These are phyloP conservation scores for Brettanomyces custersianus DNA, from an alignment of 805 yeast species.

Conservation along the genomic window DNA sequence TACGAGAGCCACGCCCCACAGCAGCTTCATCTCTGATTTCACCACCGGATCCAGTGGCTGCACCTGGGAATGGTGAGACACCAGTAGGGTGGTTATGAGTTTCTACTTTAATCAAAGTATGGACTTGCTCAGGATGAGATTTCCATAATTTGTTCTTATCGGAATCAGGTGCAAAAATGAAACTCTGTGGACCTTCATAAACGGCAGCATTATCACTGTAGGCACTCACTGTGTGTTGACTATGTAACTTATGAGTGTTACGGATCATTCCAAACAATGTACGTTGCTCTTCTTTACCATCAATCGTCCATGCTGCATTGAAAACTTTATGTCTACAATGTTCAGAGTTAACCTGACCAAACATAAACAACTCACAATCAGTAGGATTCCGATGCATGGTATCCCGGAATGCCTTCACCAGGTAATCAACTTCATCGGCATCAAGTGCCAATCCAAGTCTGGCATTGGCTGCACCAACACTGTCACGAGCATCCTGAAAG, in stretches of 20 bases:
- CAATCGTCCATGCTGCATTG: slow-evolving; percentile 97
- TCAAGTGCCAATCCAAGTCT: slow-evolving; percentile 91
- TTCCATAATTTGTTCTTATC: slow-evolving; percentile 58
- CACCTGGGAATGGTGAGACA: slow-evolving; percentile 98
- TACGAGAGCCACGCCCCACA: slow-evolving; percentile 95
- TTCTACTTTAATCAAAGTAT: slow-evolving; percentile 90
- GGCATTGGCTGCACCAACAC: slow-evolving; percentile 68
- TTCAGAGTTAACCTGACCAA: slow-evolving; percentile 98
- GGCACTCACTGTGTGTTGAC: slow-evolving; percentile 82
- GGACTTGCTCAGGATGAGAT: slow-evolving; percentile 67
- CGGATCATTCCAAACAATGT: slow-evolving; percentile 91
- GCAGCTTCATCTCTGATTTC: slow-evolving; percentile 99
- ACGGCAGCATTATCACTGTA: slow-evolving; percentile 98
- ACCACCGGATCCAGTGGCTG: slow-evolving; percentile 99
- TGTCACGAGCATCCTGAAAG: slow-evolving; percentile 42
- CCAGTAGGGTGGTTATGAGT: slow-evolving; percentile 99
- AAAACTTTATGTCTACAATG: slow-evolving; percentile 99
- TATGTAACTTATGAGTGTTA: slow-evolving; percentile 77
- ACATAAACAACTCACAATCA: slow-evolving; percentile 96
- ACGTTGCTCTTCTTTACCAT: slow-evolving; percentile 62
- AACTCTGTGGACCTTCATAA: slow-evolving; percentile 74
- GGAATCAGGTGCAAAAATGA: slow-evolving; percentile 70
- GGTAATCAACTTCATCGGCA: slow-evolving; percentile 83
- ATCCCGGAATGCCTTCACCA: slow-evolving; percentile 72
- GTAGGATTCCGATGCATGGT: slow-evolving; percentile 83